Base-by-base conservation (phyloP, 2,329 filamentous ascomycete species). In the Trichophyton equinum region DNA sequence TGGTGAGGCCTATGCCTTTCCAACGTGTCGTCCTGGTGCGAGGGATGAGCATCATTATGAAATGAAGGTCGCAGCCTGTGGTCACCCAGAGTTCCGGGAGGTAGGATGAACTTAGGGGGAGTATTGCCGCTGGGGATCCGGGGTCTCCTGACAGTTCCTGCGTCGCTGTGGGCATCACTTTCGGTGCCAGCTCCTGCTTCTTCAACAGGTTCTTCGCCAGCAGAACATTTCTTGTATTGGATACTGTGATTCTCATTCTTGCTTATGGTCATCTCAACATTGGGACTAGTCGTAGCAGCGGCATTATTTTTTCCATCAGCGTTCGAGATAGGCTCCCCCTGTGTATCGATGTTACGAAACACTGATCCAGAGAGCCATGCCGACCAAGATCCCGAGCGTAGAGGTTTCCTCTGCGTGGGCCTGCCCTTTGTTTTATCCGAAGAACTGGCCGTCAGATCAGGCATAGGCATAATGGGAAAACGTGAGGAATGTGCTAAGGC, bases 381-480 rank as follows among this genome's bases (percentile, higher is more conserved):
- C 40, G 64, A 61, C 62, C 59, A 65, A 58, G 63, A 66, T 40
- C 62, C 64, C 56, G 62, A 62, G 38, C 60, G 61, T 27, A 44
- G 36, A 15, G 36, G 27, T 15, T 55, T 58, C 20, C 46, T 60
- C 18, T 22, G 27, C 6, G 22, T 25, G 1, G 49, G 4, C 8
- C 18, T 53, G 9, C 13, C 40, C n/a, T 15, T 25, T n/a, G 27
- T 0, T 53, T 53, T 53, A 53, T 30, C 25, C 2, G 18, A 11
- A 33, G 7, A 36, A 56, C 11, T 13, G 44, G 9, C 22, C 8
- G 44, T 11, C 22, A 22, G 30, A 53, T 22, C 49, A 53, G 22
- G 11, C 15, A 30, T 38, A 18, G 49, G 49, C 49, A 53, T 53
- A 30, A 25, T 30, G 22, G 27, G 6, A 33, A 22, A 8, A 53